phyloP scores from a whole-genome alignment of 2,329 filamentous ascomycete species.

The Sclerotiophoma versabilis region DNA sequence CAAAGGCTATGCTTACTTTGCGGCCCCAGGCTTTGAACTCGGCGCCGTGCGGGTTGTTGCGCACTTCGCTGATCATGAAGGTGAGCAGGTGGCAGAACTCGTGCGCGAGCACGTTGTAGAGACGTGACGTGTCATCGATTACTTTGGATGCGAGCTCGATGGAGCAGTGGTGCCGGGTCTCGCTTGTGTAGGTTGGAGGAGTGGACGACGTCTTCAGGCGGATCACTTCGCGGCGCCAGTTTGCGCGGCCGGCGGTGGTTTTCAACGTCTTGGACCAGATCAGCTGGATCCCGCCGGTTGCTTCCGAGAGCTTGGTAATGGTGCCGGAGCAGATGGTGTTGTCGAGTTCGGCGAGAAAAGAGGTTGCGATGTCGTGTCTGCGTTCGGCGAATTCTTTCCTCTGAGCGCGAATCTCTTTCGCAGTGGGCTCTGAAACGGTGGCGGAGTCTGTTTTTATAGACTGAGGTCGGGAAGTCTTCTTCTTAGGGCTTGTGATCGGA shows the following conservation, averaged over 20 bases:
- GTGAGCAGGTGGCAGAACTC: constrained; percentile 95
- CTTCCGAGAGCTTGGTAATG: constrained; percentile 64
- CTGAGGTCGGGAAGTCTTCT: constrained; percentile 1
- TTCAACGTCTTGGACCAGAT: constrained; percentile 80
- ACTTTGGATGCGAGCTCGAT: constrained; percentile 92
- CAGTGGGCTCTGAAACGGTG: constrained; percentile 12
- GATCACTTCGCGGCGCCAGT: constrained; percentile 57
- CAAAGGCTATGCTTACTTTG: constrained; percentile 65
- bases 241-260: constrained; percentile 73
- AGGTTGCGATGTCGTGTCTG: constrained; percentile 69
- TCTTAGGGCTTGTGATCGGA: constrained; percentile 32
- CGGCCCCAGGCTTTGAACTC: constrained; percentile 78
- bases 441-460: constrained; percentile 17
- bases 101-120: constrained; percentile 92
- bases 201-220: constrained; percentile 39
- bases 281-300: constrained; percentile 74
- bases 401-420: constrained; percentile 38
- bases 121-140: constrained; percentile 74
- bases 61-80: constrained; percentile 82
- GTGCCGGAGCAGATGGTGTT: constrained; percentile 65
- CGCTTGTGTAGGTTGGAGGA: constrained; percentile 32
- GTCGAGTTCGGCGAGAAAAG: constrained; percentile 76
- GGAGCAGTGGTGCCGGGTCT: constrained; percentile 67
- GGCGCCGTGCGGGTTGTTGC: constrained; percentile 79
- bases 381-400: constrained; percentile 65